A percentile compares a stretch with the other conserved stretches of the same genome.
Evolutionary conservation across 495 filamentous ascomycete species (phyloP).

Genomic region (Amniculicola lignicola): DNA sequence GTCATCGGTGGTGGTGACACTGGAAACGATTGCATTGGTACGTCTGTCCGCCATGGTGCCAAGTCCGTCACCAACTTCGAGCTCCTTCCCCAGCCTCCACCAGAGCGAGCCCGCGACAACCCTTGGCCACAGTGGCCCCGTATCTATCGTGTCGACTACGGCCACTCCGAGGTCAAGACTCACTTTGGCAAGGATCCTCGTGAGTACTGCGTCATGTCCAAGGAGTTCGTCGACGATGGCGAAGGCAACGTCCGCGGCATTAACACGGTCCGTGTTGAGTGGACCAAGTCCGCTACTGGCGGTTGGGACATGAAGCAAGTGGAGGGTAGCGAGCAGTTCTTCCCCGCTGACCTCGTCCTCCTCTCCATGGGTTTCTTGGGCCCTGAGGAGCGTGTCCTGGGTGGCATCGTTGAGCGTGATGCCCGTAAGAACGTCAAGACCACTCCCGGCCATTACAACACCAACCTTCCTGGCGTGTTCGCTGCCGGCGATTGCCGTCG

Average conservation of each 20-base stretch:
- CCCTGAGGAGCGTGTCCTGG: constrained; percentile 85
- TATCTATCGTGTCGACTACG: constrained; percentile 98
- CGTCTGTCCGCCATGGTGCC: constrained; percentile 94
- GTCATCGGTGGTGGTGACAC: constrained; percentile 99
- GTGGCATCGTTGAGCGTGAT: constrained; percentile 86
- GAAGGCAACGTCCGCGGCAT: constrained; percentile 89
- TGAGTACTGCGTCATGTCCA: constrained; percentile 98
- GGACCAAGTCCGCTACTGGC: constrained; percentile 84
- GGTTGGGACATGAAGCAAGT: constrained; percentile 99
- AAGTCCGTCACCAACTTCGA: constrained; percentile 98
- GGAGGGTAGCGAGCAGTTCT: constrained; percentile 92
- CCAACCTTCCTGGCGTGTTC: constrained; percentile 86
- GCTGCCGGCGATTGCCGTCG: constrained; percentile 95
- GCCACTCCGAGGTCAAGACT: constrained; percentile 93
- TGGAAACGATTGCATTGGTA: constrained; percentile 99
- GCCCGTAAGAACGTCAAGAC: constrained; percentile 98
- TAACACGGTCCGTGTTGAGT: constrained; percentile 96
- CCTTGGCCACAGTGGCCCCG: constrained; percentile 99
- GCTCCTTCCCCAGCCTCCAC: constrained; percentile 88
- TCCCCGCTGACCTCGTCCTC: constrained; percentile 94
- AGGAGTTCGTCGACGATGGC: constrained; percentile 94
- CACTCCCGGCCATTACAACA: constrained; percentile 79
- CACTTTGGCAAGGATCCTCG: constrained; percentile 97
- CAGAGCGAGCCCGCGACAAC: constrained; percentile 93
- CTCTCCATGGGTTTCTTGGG: constrained; percentile 98